Base-by-base conservation (phyloP, 2,329 filamentous ascomycete species). In the Myriosclerotinia duriaeana region DNA sequence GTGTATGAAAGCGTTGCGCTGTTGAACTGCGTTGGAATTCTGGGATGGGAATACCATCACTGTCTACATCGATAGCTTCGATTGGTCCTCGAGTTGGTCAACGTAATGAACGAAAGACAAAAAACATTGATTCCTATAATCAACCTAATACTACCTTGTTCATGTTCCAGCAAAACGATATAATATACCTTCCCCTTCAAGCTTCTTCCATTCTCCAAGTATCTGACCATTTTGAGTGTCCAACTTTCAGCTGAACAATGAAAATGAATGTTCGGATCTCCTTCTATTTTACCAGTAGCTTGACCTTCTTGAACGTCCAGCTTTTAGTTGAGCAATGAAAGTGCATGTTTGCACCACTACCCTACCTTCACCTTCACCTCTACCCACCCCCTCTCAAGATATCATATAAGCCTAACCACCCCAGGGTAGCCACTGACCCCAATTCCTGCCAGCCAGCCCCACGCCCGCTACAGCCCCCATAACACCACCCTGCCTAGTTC, bases 371-470 rank as follows among this genome's bases (percentile, higher is more conserved):
- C 30, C 4, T 34, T 3, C 15, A 34, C n/a, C 14, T 22, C 40
- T 9, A 14, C 22, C 38, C 34, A 17, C 36, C n/a, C 6, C 34
- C 20, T 15, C 3, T 38, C n/a, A 40, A 38, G 3, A 40, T n/a
- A 40, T 22, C 11, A 56, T 20, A 40, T 17, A 42, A 42, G 12
- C 3, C 36, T 26, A 38, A 15, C 52, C 40, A 40, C 62, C 53
- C 62, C 62, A 65, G 26, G 62, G 53, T 15, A 65, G 20, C 62
- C 62, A 65, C 5, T 58, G 52, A 0, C 62, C 62, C 62, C 62
- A 65, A 65, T 65, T 65, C 9, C 62, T 65, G 11, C 62, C 62
- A 3, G 50, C 53, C 12, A 64, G 20, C 11, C 62, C 62, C 34
- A 59, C 53, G 15, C 62, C 62, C 42, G 62, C 62, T 15, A 58